Evolutionary conservation across 257 asterid species (phyloP), one percentile per base, ranked within the genome.

Genomic region (Scutellaria minor): DNA sequence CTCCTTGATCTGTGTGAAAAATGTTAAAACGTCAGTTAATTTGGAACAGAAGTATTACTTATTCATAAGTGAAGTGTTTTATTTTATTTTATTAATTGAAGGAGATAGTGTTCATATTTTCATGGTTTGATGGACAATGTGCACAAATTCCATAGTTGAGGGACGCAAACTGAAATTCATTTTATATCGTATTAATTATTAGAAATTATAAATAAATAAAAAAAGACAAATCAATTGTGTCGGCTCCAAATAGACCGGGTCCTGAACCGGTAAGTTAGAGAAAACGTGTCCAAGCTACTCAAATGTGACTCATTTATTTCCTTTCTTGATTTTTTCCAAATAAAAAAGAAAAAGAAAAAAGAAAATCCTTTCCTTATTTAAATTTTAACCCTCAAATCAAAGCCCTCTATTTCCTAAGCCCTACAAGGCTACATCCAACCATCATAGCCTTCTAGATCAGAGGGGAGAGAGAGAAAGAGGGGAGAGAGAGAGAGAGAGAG

Each of bases 231-330:
- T 3, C 64, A 15, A 39, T 68, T 4, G 73, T 14, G 65, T 20
- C 44, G 65, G 65, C 64, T 54, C 65, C 6, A 54, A 22, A 6
- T 15, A 20, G 74, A 39, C 74, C 64, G 64, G 73, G 73, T 68
- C 42, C 39, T 6, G 56, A 24, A 41, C 56, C 35, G 31, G 65
- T 13, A 7, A 11, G 56, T 2, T 37, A 53, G 15, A 10, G 64
- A 62, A 56, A 57, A 35, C 79, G 79, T 62, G 74, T 66, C 54
- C 5, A 6, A 70, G 64, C 13, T 39, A 48, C 74, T 13, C n/a
- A 50, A 39, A 44, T 48, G 59, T 68, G 79, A 75, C 79, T 31
- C 20, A 50, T 27, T 8, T 9, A 9, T 8, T 27, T 47, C 5
- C 11, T 1, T 59, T 46, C 12, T 31, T 31, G 37, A 31, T 31